Conservation (phyloP, 805 yeast genomes). For the Yarrowia deformans region DNA sequence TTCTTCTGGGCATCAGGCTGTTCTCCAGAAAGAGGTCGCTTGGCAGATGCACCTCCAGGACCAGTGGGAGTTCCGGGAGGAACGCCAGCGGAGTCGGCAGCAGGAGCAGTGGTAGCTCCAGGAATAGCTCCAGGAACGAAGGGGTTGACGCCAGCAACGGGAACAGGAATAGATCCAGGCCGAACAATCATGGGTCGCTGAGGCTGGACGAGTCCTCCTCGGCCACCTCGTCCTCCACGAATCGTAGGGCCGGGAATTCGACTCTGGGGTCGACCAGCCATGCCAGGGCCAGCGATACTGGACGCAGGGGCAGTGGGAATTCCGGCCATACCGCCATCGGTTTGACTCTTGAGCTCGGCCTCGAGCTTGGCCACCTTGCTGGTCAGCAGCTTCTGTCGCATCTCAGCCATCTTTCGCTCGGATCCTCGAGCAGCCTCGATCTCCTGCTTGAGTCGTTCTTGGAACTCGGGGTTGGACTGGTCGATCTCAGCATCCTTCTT, state of each 20-base stretch:
- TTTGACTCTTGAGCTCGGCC: slow-evolving; percentile 47
- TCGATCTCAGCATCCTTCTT: slow-evolving; percentile 7
- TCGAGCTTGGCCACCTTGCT: slow-evolving; percentile 62
- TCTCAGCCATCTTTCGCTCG: slow-evolving; percentile 64
- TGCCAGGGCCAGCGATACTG: background rate
- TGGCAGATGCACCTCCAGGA: slow-evolving; percentile 34
- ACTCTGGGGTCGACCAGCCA: slow-evolving; percentile 15
- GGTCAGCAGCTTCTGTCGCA: slow-evolving; percentile 63
- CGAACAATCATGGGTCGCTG: slow-evolving; percentile 33
- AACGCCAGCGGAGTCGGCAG: slow-evolving; percentile 11
- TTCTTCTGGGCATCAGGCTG: slow-evolving; percentile 41
- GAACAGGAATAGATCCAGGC: background rate
- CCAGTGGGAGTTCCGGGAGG: slow-evolving; percentile 26
- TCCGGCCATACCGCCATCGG: background rate
- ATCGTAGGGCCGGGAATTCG: slow-evolving; percentile 26
- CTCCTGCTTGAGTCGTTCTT: slow-evolving; percentile 53
- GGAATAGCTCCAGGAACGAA: slow-evolving; percentile 23
- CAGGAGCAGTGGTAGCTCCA: slow-evolving; percentile 6
- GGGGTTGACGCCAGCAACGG: slow-evolving; percentile 13
- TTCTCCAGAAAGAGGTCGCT: slow-evolving; percentile 39
- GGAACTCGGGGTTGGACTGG: slow-evolving; percentile 51
- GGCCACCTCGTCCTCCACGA: slow-evolving; percentile 34
- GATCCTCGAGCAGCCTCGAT: slow-evolving; percentile 58
- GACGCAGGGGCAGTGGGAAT: slow-evolving; percentile 6
- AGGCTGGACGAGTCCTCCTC: slow-evolving; percentile 8